Percentiles rank a stretch among this genome's conserved stretches.
These are phyloP conservation scores for Chrysanthemum seticuspe DNA, from an alignment of 129 eudicot species.

Conservation along the genomic window DNA sequence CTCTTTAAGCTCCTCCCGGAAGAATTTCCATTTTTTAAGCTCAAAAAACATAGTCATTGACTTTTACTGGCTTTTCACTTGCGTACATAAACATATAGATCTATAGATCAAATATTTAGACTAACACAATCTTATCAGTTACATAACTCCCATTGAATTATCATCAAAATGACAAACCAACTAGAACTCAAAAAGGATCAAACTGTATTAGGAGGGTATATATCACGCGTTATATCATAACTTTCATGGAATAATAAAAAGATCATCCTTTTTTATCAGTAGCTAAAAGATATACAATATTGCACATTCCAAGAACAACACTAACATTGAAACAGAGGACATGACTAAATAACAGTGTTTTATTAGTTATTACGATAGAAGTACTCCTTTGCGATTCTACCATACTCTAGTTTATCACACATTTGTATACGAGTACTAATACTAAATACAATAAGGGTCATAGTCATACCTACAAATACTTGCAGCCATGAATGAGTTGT, in stretches of 20 bases:
- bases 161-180: background rate
- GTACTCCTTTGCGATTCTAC: background rate
- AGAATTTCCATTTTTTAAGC: too few species aligned
- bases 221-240: background rate
- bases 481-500: constrained; percentile 59
- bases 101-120: background rate
- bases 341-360: background rate
- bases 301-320: background rate
- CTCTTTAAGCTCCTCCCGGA: too few species aligned
- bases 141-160: background rate
- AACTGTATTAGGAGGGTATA: background rate
- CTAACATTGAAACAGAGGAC: constrained; percentile 7
- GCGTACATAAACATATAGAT: background rate
- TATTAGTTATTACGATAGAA: background rate
- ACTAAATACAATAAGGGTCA: constrained; percentile 1
- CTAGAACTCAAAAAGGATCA: background rate
- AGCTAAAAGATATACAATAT: background rate
- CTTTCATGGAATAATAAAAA: background rate
- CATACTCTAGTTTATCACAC: background rate
- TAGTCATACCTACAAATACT: constrained; percentile 70
- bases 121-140: background rate
- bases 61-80: constrained; percentile 2
- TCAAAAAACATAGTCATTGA: background rate
- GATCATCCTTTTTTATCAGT: background rate
- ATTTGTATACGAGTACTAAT: constrained; percentile 5